Conservation (phyloP, 2,329 filamentous ascomycete species). For the Ascochyta lentis region DNA sequence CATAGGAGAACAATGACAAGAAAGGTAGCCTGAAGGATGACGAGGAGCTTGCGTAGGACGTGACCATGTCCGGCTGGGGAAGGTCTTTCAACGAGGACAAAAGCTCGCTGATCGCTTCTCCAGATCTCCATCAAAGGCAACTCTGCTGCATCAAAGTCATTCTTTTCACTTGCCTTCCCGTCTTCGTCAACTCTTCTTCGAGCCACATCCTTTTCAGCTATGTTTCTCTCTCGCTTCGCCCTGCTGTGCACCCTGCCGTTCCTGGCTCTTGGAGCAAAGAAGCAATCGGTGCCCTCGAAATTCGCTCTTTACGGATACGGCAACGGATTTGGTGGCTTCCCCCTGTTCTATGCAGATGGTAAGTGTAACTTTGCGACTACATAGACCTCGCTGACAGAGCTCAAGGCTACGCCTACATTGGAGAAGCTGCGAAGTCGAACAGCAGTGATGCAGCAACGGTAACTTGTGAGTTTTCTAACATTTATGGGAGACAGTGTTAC, state of each 20-base stretch:
- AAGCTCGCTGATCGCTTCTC: constrained; percentile 4
- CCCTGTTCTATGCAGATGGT: constrained; percentile 30
- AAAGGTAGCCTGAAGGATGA: constrained; percentile 1
- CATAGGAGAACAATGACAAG: not conserved
- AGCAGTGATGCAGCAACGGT: constrained; percentile 27
- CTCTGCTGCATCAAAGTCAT: not conserved
- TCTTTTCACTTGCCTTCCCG: not conserved
- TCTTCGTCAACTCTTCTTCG: not conserved
- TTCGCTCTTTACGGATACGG: constrained; percentile 30
- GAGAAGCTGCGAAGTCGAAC: constrained; percentile 21
- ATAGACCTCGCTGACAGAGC: not conserved
- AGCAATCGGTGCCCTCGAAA: constrained; percentile 10
- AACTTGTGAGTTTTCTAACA: constrained; percentile 15
- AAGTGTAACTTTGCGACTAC: not conserved
- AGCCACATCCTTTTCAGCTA: constrained; percentile 1
- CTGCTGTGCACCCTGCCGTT: constrained; percentile 23
- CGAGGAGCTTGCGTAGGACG: constrained; percentile 18
- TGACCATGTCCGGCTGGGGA: not conserved
- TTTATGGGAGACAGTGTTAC: not conserved
- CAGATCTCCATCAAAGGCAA: not conserved
- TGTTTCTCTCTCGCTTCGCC: constrained; percentile 10
- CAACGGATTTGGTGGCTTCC: constrained; percentile 22
- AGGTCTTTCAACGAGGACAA: not conserved
- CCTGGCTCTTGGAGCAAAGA: constrained; percentile 21
- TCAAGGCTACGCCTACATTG: constrained; percentile 30